Evolutionary conservation across 805 yeast species (phyloP), one percentile per base, ranked within the genome.

Genomic region (Starmerella floricola): DNA sequence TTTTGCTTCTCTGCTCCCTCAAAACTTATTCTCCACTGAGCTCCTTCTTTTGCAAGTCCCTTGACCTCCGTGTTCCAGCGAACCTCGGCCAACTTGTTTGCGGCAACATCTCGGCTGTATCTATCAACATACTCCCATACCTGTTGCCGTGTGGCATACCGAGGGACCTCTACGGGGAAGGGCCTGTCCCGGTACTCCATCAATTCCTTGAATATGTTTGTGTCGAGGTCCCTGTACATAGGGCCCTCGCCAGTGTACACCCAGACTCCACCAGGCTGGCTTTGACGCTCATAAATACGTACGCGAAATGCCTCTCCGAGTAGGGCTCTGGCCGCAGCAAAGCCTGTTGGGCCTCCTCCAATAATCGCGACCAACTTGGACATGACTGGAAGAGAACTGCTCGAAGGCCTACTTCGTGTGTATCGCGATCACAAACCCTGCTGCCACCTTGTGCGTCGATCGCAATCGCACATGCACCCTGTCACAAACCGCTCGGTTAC

Each of bases 261-360:
- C 95, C 95, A 84, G 8, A 83, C 62, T 0, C 95, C 95, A 12
- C 94, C 94, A n/a, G 71, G 56, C n/a, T 60, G 57, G 6, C 62
- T 50, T 47, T 80, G 67, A 36, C 71, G 64, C 49, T 82, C 94
- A 54, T 68, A 80, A 4, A 79, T 65, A 20, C 70, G 72, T 36
- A 82, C 65, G 27, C 66, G 61, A 48, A 71, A 70, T 2, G 45
- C 29, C 36, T 44, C 86, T 8, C 65, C 69, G 6, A 71, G 49
- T 10, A 83, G 63, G 0, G 86, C 83, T 44, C 76, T 73, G 0
- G 82, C 75, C 3, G 72, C 63, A 0, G 78, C 83, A 17, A 78
- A 61, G 0, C 88, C 93, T 34, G 74, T 68, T 0, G 91, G 87
- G 0, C 93, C 94, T 2, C 74, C 86, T 2, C 94, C 94, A 19